Evolutionary conservation across 2,329 filamentous ascomycete genomes (phyloP), one percentile per base, ranked within the genome.

Genomic region (Tothia fuscella): DNA sequence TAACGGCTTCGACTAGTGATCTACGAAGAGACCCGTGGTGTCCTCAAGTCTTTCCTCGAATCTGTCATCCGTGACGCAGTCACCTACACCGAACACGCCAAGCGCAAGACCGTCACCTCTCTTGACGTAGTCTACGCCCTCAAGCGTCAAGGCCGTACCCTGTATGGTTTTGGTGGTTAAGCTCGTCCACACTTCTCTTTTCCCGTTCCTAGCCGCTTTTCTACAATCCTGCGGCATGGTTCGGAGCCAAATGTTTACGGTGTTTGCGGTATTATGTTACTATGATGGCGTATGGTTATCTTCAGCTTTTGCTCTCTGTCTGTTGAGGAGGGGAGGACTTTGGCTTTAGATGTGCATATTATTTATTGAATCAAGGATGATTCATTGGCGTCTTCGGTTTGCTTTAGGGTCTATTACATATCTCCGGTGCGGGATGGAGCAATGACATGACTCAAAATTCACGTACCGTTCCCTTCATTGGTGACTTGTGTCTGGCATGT

Each of bases 91-190:
- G 79, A 83, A 69, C 79, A 83, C 68, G 80, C 80, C 67, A 84
- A 83, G 76, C 77, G 80, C 66, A 83, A 83, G 78, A 83, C 80
- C 12, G 80, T 84, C 63, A 83, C 73, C 37, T 76, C 74, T 4
- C 71, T 78, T 49, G 74, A 78, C 53, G 74, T 78, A 28, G 74
- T 78, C 60, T 76, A 77, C 54, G 71, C 71, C 44, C 64, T 76
- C 50, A 76, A 79, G 70, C 67, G 75, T 58, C 75, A 79, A 64
- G 75, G 75, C 58, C 71, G 81, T 49, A 65, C 82, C 61, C 80
- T 88, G 51, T 89, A 88, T 74, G 82, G 83, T 71, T 88, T 88
- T 75, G 83, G 83, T 74, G 83, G 82, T 75, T 89, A 83, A 78
- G 57, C 57, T 19, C 22, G 40, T 19, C 16, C 30, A 14, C 3